phyloP scores from a whole-genome alignment of 495 filamentous ascomycete species.

The Neurospora sp. region DNA sequence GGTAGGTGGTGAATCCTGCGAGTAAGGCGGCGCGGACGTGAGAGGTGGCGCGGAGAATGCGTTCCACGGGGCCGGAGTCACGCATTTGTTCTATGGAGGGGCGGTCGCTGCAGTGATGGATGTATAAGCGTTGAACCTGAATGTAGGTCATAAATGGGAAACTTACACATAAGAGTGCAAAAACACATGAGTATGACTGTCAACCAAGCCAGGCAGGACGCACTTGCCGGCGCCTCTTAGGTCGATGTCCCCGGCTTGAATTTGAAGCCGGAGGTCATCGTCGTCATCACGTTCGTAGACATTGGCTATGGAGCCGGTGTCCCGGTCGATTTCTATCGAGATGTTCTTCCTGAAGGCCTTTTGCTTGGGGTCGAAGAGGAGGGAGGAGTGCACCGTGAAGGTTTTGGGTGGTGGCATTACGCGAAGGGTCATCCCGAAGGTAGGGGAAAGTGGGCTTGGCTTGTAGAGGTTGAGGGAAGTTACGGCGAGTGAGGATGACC shows the following conservation, averaged over 20 bases:
- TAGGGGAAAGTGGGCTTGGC: not conserved
- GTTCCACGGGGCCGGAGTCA: constrained; percentile 38
- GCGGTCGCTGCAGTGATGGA: constrained; percentile 17
- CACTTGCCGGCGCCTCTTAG: constrained; percentile 27
- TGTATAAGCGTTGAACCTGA: not conserved
- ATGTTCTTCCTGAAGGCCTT: constrained; percentile 32
- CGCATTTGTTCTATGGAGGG: constrained; percentile 34
- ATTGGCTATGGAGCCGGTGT: constrained; percentile 32
- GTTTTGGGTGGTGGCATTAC: not conserved
- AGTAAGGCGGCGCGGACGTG: constrained; percentile 39
- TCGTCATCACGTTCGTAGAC: constrained; percentile 20
- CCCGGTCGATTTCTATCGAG: constrained; percentile 28
- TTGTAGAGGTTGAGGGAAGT: not conserved
- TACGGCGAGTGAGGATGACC: not conserved
- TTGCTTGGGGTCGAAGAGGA: constrained; percentile 38
- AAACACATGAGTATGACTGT: constrained; percentile 45
- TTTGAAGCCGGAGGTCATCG: not conserved
- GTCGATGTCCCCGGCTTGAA: constrained; percentile 25
- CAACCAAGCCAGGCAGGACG: constrained; percentile 42
- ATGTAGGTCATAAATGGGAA: no score
- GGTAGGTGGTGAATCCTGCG: constrained; percentile 45
- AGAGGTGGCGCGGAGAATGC: constrained; percentile 39
- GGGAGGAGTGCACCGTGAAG: constrained; percentile 34
- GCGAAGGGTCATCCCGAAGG: not conserved
- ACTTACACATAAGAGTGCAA: constrained; percentile 33